Conservation (phyloP, 306 rosid species). For the Potentilla sterilis region DNA sequence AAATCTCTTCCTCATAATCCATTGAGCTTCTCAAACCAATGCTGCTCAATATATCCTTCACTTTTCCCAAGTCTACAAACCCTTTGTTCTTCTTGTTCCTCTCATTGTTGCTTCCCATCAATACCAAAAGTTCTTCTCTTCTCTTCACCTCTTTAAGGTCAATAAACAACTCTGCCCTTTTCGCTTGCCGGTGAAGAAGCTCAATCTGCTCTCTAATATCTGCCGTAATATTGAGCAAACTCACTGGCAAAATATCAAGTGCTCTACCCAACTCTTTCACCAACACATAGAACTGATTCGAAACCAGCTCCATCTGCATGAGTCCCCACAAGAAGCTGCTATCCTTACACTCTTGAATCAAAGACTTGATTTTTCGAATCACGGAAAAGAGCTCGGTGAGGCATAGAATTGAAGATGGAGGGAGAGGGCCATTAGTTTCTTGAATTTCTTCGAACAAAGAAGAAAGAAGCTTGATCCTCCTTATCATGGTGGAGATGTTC, state of each 20-base stretch:
- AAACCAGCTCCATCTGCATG: conserved; percentile 51
- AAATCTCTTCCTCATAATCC: conserved; percentile 74
- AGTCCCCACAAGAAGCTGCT: conserved; percentile 80
- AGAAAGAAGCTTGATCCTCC: conserved; percentile 79
- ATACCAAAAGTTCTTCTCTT: conserved; percentile 59
- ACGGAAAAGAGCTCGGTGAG: conserved; percentile 83
- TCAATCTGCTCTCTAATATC: conserved; percentile 80
- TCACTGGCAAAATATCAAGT: conserved; percentile 76
- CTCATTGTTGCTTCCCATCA: conserved; percentile 56
- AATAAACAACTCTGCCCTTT: conserved; percentile 47
- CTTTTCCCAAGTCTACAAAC: conserved; percentile 49
- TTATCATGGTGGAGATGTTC: conserved; percentile 69
- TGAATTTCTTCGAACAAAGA: conserved; percentile 83
- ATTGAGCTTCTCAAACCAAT: conserved; percentile 57
- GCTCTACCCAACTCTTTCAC: conserved; percentile 86
- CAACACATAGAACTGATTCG: conserved; percentile 65
- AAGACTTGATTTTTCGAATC: conserved; percentile 57
- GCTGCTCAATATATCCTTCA: conserved; percentile 53
- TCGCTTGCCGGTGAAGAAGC: conserved; percentile 77
- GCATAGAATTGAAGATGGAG: conserved; percentile 82
- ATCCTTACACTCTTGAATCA: conserved; percentile 68
- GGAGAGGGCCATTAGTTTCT: conserved; percentile 56
- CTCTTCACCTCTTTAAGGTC: conserved; percentile 57
- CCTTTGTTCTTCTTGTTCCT: conserved; percentile 55
- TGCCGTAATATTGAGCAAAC: conserved; percentile 56